A percentile compares a stretch with the other conserved stretches of the same genome.
Conservation (phyloP, 2,329 filamentous ascomycete species). For the Epicoccum nigrum region DNA sequence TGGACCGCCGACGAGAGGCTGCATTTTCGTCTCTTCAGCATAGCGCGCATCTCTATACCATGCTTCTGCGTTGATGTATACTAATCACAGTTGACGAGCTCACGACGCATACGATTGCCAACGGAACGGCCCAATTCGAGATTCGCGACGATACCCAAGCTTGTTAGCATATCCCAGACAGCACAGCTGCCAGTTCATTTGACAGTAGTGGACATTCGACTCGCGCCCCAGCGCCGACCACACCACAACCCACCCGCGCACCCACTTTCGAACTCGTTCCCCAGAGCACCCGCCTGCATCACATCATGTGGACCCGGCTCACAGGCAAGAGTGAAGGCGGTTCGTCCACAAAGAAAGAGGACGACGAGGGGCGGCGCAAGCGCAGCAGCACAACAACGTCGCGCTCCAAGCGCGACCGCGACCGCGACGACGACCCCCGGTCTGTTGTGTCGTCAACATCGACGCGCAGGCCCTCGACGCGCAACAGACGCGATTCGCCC, state of each 20-base stretch:
- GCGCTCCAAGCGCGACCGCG: constrained; percentile 41
- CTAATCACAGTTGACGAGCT: constrained; percentile 31
- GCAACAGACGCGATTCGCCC: constrained; percentile 33
- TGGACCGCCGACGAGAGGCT: constrained; percentile 4
- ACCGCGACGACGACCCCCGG: constrained; percentile 28
- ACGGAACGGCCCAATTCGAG: too few species aligned
- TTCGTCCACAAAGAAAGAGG: constrained; percentile 34
- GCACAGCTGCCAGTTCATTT: constrained; percentile 18
- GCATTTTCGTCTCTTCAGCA: constrained; percentile 13
- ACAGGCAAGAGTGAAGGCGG: constrained; percentile 46
- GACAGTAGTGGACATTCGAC: too few species aligned
- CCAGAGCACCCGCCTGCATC: neutral
- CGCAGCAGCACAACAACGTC: constrained; percentile 28
- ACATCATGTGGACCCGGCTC: constrained; percentile 48
- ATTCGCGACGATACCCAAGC: constrained; percentile 33
- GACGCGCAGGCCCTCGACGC: constrained; percentile 37
- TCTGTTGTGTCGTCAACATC: constrained; percentile 46
- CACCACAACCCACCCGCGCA: neutral
- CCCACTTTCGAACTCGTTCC: constrained; percentile 22
- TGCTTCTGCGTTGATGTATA: constrained; percentile 10
- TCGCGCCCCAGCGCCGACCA: neutral
- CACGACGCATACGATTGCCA: constrained; percentile 32
- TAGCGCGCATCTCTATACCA: constrained; percentile 20
- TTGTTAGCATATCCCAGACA: constrained; percentile 14
- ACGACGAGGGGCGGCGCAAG: constrained; percentile 37